Evolutionary conservation across 2,329 filamentous ascomycete species (phyloP).

Genomic region (Pseudogymnoascus pannorum): DNA sequence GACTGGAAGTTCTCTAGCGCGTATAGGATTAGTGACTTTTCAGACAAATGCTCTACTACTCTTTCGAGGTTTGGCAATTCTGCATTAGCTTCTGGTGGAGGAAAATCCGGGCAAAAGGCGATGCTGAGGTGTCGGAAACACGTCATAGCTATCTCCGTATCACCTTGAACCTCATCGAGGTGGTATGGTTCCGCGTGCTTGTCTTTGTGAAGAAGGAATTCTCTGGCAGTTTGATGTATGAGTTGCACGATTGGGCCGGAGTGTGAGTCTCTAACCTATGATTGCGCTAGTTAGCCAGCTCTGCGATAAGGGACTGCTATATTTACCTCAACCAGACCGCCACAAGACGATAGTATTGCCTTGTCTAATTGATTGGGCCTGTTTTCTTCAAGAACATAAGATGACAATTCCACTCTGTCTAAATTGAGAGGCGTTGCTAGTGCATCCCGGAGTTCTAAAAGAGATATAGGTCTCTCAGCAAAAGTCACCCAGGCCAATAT

Average conservation of each 20-base stretch:
- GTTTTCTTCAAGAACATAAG: neutral
- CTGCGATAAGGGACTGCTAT: neutral
- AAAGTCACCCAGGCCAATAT: constrained; percentile 10
- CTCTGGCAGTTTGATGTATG: constrained; percentile 11
- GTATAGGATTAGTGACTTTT: neutral
- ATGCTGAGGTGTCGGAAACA: neutral
- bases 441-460: neutral
- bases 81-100: neutral
- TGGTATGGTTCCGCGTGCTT: neutral
- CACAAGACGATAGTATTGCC: neutral
- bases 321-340: neutral
- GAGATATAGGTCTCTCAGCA: neutral
- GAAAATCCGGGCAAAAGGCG: neutral
- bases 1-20: neutral
- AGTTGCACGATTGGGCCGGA: neutral
- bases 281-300: neutral
- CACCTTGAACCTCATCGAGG: neutral
- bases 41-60: neutral
- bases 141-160: neutral
- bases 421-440: neutral
- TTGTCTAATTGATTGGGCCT: neutral
- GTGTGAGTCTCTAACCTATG: neutral
- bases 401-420: neutral
- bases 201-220: constrained; percentile 6
- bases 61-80: neutral